A percentile compares a stretch with the other conserved stretches of the same genome.
Conservation (phyloP, 2,329 filamentous ascomycete genomes). For the Fonsecaea pedrosoi region DNA sequence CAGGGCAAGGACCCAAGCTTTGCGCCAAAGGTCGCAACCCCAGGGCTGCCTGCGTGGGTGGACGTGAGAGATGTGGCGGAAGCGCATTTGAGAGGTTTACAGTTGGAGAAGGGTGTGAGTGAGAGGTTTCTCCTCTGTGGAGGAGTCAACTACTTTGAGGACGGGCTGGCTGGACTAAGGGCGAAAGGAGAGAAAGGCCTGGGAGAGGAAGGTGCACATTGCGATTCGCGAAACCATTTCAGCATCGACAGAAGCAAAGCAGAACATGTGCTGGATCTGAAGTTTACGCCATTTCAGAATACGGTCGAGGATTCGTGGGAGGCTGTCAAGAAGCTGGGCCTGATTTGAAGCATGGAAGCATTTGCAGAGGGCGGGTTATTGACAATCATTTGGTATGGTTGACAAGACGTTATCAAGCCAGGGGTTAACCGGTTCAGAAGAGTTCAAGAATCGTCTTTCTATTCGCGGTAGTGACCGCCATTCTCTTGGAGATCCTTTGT, state of each 20-base stretch:
- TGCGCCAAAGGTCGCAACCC: conserved; percentile 23
- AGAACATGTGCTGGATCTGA: conserved; percentile 23
- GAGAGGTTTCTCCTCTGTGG: conserved; percentile 29
- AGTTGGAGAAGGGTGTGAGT: conserved; percentile 27
- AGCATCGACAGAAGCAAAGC: conserved; percentile 21
- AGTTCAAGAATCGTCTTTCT: neutral
- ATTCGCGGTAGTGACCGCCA: neutral
- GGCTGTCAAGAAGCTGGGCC: conserved; percentile 24
- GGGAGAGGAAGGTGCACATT: conserved; percentile 23
- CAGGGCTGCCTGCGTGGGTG: conserved; percentile 32
- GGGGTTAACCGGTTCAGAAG: neutral
- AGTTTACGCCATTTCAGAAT: conserved; percentile 24
- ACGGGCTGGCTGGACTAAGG: conserved; percentile 29
- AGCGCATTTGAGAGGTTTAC: conserved; percentile 29
- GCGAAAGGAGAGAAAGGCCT: conserved; percentile 25
- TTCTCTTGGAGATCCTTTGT: neutral
- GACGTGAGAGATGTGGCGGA: conserved; percentile 34
- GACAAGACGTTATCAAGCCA: neutral
- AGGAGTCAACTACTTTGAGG: conserved; percentile 27
- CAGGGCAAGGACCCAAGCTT: conserved; percentile 20
- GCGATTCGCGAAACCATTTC: conserved; percentile 22
- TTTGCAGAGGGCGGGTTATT: neutral
- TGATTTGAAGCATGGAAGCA: conserved; percentile 9
- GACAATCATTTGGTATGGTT: neutral
- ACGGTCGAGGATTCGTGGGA: conserved; percentile 30